Evolutionary conservation across 768 basidiomycete species (phyloP).

Genomic region (Gelatoporia subvermispora): DNA sequence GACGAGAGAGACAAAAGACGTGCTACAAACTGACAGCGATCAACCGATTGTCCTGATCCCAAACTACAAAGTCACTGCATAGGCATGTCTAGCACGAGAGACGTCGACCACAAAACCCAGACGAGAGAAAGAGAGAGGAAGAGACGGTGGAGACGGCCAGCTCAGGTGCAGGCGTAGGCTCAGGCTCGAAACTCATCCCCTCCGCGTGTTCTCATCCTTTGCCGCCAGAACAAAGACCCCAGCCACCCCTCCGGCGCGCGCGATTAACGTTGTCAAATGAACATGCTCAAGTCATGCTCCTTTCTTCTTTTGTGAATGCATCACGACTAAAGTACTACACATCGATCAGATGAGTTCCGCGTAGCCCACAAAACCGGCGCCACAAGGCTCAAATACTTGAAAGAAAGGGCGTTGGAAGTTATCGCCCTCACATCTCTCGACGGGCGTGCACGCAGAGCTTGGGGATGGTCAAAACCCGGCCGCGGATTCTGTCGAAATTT

Average conservation of each 20-base stretch:
- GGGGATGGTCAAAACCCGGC: no score
- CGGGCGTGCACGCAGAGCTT: no score
- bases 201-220: neutral
- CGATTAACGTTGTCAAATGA: no score
- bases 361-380: no score
- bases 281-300: no score
- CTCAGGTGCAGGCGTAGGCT: neutral
- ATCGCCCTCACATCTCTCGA: no score
- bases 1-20: neutral
- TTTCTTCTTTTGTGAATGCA: no score
- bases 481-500: no score
- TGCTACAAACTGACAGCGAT: neutral
- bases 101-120: neutral
- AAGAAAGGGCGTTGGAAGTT: no score
- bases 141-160: neutral
- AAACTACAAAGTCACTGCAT: neutral
- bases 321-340: no score
- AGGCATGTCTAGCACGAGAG: neutral
- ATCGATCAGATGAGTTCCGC: no score
- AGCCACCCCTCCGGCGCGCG: neutral
- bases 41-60: neutral
- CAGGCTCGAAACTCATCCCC: neutral
- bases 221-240: neutral
- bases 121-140: neutral
- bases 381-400: no score